Base-by-base conservation (phyloP, 495 filamentous ascomycete genomes). In the Neurospora africana region DNA sequence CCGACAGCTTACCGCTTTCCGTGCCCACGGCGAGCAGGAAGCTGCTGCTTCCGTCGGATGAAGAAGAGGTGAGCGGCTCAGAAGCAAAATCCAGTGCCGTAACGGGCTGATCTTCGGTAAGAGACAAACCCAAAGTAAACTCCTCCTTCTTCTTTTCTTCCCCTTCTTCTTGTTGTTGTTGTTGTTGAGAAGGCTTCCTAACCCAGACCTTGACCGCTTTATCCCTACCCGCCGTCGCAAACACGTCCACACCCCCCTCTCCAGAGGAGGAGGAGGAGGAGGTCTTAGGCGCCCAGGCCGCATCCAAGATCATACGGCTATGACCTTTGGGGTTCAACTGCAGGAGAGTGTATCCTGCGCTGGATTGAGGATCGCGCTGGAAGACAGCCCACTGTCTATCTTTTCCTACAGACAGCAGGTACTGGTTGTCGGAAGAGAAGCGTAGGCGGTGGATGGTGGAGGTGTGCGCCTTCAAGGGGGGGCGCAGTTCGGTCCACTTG, bases 381-480 rank as follows among this genome's bases (percentile, higher is more conserved):
- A 93, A 98, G 9, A 98, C 84, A 1, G 87, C 89, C 95, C 95
- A 98, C 78, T 94, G 92, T 43, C 95, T 83, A 78, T 99, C 95
- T 72, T 96, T 86, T 4, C 95, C 95, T 15, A 97, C 94, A 75
- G 94, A 97, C 6, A 98, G 84, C 21, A 99, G 81, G 58, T 87
- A 89, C 17, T 79, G 74, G 75, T 95, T 94, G 75, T 95, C 89
- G 3, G 81, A 77, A 4, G 91, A 92, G 79, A 98, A 99, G 30
- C 87, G 82, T 40, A 99, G 81, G 33, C 89, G 84, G 1, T 92
- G 92, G 43, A 95, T 91, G 3, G 95, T 99, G 69, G 98, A 84
- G 1, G 89, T 87, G 82, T 99, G 95, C 5, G 91, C 91, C 27
- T 85, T 83, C 21, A 98, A 83, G 4, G 94, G 86, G 7, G 95